Percentiles rank a stretch among this genome's conserved stretches.
Conservation (phyloP, 495 filamentous ascomycete genomes). For the Neurospora tetraspora region DNA sequence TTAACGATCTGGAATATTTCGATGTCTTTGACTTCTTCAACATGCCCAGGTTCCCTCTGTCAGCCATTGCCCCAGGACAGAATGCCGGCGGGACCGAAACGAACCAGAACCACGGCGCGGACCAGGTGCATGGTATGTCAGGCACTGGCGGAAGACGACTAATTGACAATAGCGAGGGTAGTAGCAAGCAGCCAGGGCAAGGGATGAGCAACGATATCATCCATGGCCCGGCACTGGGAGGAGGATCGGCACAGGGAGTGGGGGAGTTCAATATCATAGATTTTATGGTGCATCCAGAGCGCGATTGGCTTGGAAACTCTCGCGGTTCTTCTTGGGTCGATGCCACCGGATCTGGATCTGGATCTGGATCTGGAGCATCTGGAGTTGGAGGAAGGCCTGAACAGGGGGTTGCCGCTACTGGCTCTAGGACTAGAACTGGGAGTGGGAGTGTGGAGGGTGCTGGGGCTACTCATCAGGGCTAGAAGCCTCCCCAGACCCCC, state of each 20-base stretch:
- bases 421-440: neutral
- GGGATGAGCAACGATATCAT: neutral
- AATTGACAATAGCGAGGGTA: neutral
- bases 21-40: slow-evolving; percentile 94
- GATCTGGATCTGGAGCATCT: neutral
- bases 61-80: slow-evolving; percentile 20
- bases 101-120: slow-evolving; percentile 8
- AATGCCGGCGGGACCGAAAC: slow-evolving; percentile 13
- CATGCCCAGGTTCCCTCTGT: slow-evolving; percentile 57
- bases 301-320: slow-evolving; percentile 43
- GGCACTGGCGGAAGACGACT: neutral
- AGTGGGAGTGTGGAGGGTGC: neutral
- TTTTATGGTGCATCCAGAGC: slow-evolving; percentile 53
- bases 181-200: neutral
- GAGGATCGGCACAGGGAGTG: slow-evolving; percentile 8
- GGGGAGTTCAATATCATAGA: slow-evolving; percentile 56
- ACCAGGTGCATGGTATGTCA: neutral
- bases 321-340: neutral
- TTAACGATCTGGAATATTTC: slow-evolving; percentile 79
- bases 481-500: neutral
- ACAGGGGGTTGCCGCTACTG: neutral
- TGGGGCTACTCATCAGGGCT: neutral
- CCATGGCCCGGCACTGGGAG: slow-evolving; percentile 1
- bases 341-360: neutral
- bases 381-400: neutral